phyloP scores from a whole-genome alignment of 345 rosid genomes.

The Salix viminalis region DNA sequence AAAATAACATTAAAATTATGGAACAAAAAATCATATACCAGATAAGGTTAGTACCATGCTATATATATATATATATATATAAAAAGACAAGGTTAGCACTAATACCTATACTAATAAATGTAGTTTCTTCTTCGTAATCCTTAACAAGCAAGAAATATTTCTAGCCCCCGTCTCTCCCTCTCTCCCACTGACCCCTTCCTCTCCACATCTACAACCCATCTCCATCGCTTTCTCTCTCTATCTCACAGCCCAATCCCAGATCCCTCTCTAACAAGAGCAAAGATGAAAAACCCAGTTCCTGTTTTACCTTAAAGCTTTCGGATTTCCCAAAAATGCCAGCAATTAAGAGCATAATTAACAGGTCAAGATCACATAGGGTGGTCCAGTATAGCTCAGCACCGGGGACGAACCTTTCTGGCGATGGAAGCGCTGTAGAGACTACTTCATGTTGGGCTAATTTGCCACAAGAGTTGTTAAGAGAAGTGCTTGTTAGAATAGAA shows the following conservation, averaged over 20 bases:
- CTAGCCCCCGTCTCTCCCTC: not conserved
- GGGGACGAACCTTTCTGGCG: not conserved
- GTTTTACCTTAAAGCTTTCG: not conserved
- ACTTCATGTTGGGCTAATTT: constrained; percentile 23
- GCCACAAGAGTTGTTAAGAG: constrained; percentile 33
- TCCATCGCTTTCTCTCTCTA: not conserved
- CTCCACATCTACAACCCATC: not conserved
- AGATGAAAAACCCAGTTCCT: not conserved
- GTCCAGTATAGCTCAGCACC: constrained; percentile 18
- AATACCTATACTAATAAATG: not conserved
- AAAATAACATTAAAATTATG: too few species aligned
- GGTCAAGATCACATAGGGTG: constrained; percentile 27
- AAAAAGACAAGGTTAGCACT: not conserved
- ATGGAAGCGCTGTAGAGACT: not conserved
- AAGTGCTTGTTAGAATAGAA: constrained; percentile 24
- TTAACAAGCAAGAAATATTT: not conserved
- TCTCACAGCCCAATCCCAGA: not conserved
- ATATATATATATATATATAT: too few species aligned
- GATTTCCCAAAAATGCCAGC: constrained; percentile 16
- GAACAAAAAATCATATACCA: too few species aligned
- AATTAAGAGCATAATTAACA: constrained; percentile 40
- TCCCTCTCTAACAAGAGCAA: not conserved
- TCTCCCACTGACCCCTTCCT: not conserved
- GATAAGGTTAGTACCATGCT: not conserved
- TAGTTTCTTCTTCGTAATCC: not conserved